phyloP scores from a whole-genome alignment of 2,329 filamentous ascomycete species.

The Epichloe uncinata region DNA sequence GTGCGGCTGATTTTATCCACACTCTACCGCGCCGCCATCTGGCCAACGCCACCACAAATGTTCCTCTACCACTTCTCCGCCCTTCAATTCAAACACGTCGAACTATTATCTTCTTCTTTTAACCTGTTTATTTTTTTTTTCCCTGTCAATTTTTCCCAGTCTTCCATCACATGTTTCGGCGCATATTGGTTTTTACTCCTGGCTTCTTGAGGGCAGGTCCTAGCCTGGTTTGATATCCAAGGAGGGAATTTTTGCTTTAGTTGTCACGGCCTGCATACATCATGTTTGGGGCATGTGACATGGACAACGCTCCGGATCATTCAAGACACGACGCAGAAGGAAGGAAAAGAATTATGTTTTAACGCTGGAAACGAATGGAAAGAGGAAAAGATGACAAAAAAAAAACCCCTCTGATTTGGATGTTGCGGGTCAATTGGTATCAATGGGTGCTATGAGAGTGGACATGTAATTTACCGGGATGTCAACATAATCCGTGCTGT shows the following conservation, averaged over 20 bases:
- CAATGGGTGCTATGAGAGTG: too few relatives aligned
- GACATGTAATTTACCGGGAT: too few relatives aligned
- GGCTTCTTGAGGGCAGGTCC: background rate
- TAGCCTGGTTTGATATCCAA: constrained; percentile 6
- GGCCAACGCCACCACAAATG: background rate
- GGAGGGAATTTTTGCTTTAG: background rate
- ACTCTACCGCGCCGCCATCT: background rate
- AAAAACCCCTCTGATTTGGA: too few relatives aligned
- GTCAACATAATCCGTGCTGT: too few relatives aligned
- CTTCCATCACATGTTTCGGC: constrained; percentile 3
- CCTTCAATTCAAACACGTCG: background rate
- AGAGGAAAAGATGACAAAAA: too few relatives aligned
- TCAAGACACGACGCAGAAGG: too few relatives aligned
- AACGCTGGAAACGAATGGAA: too few relatives aligned
- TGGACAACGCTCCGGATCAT: too few relatives aligned
- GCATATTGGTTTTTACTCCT: background rate
- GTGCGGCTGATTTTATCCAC: background rate
- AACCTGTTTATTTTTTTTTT: background rate
- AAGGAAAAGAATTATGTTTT: too few relatives aligned
- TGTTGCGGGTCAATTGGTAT: too few relatives aligned
- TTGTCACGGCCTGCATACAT: constrained; percentile 1
- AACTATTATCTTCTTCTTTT: background rate
- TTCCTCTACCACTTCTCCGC: background rate
- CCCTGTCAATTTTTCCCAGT: background rate
- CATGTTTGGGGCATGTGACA: too few relatives aligned